Evolutionary conservation across 2,329 filamentous ascomycete species (phyloP), one percentile per base, ranked within the genome.

Genomic region (Hymenoscyphus linearis): DNA sequence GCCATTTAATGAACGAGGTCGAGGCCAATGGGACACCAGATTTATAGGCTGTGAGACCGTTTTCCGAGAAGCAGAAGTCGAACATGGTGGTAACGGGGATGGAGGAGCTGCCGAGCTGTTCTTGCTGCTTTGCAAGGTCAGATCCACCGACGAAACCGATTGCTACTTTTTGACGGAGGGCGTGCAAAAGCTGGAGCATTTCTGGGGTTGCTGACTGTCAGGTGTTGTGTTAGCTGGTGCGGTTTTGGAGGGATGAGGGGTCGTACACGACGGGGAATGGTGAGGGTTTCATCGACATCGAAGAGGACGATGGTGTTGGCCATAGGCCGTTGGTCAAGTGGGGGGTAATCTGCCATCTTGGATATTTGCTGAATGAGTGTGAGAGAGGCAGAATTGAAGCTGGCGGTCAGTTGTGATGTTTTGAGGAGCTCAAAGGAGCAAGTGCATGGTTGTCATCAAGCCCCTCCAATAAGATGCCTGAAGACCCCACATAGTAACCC

Each of bases 11-110:
- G 84, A 98, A 99, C 78, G 85, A 91, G 77, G 88, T 89, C 71
- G 85, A 86, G 1, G 87, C 81, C 61, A 98, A 85, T 60, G 84
- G 82, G 74, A 87, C 77, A 70, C 93, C 95, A 72, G 93, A 78
- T 73, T 92, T 91, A 82, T 84, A 96, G 52, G 93, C 95, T 1
- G 90, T 96, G 68, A 99, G 85, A 12, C 95, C 95, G 78, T 99
- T 99, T 80, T 99, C 95, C 62, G 92, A 82, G 80, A 99, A 99
- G 84, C 89, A 95, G 80, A 91, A 99, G 81, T 99, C 95, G 81
- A 99, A 99, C 71, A 98, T 86, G 64, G 85, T 81, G 58, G 87
- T 92, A 64, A 98, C 93, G 69, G 80, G 75, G 68, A 88, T 82
- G 31, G 78, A 76, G 61, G 82, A 78, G 3, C 85, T 82, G 74